These are phyloP conservation scores for Malus hybrid DNA, from an alignment of 331 rosid genomes.

Conservation along the genomic window DNA sequence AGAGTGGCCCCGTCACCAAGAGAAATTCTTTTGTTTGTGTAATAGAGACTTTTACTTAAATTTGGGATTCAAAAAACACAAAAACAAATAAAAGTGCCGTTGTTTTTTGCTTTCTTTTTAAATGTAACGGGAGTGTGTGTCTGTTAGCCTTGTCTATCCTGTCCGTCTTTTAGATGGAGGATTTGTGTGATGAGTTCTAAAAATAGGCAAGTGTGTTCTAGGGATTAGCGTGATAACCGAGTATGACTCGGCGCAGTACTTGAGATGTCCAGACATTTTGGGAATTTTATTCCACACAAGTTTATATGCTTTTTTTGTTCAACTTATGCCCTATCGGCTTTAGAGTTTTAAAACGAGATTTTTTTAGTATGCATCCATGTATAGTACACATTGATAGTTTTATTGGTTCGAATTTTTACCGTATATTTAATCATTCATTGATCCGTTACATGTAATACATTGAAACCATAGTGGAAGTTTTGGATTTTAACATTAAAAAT, in stretches of 20 bases:
- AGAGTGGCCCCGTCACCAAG: background rate
- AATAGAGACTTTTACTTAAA: background rate
- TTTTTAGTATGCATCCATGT: too few species aligned
- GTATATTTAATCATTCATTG: too few species aligned
- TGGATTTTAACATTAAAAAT: too few species aligned
- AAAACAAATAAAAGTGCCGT: background rate
- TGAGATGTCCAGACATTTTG: background rate
- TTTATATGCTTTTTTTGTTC: background rate
- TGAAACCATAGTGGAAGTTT: too few species aligned
- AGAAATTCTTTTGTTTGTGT: background rate
- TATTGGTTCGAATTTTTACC: too few species aligned
- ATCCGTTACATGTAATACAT: too few species aligned
- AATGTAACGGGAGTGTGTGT: background rate
- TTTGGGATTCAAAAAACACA: background rate
- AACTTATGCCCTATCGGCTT: background rate
- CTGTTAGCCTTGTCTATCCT: background rate
- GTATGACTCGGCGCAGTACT: background rate
- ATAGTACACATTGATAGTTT: too few species aligned
- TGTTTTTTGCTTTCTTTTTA: background rate
- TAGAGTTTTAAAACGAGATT: background rate
- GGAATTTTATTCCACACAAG: background rate
- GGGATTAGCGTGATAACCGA: background rate
- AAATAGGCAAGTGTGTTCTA: background rate
- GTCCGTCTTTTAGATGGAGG: background rate
- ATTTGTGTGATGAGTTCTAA: background rate